phyloP scores from a whole-genome alignment of 2,329 filamentous ascomycete genomes.

The Hymenoscyphus fructigenus region DNA sequence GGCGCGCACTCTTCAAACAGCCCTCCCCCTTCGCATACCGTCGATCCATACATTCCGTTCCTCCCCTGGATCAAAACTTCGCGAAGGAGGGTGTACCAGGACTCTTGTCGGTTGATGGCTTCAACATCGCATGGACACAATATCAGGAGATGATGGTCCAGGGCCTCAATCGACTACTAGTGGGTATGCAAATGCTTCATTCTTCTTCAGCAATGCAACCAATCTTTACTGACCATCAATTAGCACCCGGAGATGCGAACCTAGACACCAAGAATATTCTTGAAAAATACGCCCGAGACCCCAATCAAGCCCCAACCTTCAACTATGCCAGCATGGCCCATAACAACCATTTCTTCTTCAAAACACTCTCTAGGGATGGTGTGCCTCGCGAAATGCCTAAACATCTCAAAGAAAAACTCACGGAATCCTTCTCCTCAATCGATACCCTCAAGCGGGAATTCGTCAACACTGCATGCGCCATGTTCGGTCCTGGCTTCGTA shows the following conservation, averaged over 20 bases:
- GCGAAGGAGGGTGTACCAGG: constrained; percentile 56
- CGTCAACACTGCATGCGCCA: constrained; percentile 74
- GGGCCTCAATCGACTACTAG: constrained; percentile 72
- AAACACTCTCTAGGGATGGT: constrained; percentile 48
- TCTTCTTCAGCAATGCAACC: neutral
- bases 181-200: constrained; percentile 53
- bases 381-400: constrained; percentile 50
- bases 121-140: constrained; percentile 75
- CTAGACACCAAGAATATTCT: constrained; percentile 60
- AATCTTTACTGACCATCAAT: neutral
- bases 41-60: constrained; percentile 49
- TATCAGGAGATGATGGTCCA: constrained; percentile 75
- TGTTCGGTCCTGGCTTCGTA: constrained; percentile 97
- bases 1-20: constrained; percentile 8
- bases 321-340: constrained; percentile 96
- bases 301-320: constrained; percentile 76
- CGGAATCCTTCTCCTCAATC: constrained; percentile 74
- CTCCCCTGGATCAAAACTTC: constrained; percentile 48
- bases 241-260: neutral
- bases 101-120: constrained; percentile 68
- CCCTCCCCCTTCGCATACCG: constrained; percentile 26
- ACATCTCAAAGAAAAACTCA: constrained; percentile 58
- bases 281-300: constrained; percentile 75
- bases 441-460: constrained; percentile 81
- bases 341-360: constrained; percentile 87